Base-by-base conservation (phyloP, 2,329 filamentous ascomycete species). In the Neophaeococcomyces aloes region DNA sequence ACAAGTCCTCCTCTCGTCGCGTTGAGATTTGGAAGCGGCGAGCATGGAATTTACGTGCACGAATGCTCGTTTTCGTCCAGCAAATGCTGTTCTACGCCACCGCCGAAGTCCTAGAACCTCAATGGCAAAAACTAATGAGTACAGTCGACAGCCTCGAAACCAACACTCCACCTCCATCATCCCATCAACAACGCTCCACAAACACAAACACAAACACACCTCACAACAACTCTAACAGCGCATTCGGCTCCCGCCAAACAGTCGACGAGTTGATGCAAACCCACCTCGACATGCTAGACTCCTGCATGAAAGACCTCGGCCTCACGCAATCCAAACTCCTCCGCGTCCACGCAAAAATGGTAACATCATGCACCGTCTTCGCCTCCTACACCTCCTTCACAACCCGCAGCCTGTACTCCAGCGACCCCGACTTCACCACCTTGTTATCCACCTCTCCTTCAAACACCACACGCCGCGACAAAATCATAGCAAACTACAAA, bases 181-280 rank as follows among this genome's bases (percentile, higher is more conserved):
- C 23, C 23, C 23, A 27, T 27, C 23, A 15, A n/a, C 44, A 48
- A 21, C 13, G 23, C 15, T 5, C 37, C 38, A 29, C 41, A 44
- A 17, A n/a, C 19, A 19, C 48, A 48, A n/a, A n/a, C n/a, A n/a
- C n/a, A n/a, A n/a, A n/a, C n/a, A 3, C 47, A 18, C 42, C 44
- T 15, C 47, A 48, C 60, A 56, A 31, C 63, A 59, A 54, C 57
- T 61, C 41, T 57, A 79, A 77, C 55, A 63, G 87, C 29, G 30
- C 14, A n/a, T 15, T 19, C 19, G 7, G 23, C 8, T n/a, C 13
- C 14, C 17, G 27, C 18, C 39, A 42, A 35, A 98, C 91, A 0
- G 91, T 98, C 1, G 91, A 98, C 58, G 87, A 96, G 66, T 67
- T 98, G 59, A 98, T 98, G 91, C 86, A 96, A 66, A 88, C 96